Percentiles rank a stretch among this genome's conserved stretches.
These are phyloP conservation scores for Pleoardoris graminearum DNA, from an alignment of 2,329 filamentous ascomycete genomes.

Conservation along the genomic window DNA sequence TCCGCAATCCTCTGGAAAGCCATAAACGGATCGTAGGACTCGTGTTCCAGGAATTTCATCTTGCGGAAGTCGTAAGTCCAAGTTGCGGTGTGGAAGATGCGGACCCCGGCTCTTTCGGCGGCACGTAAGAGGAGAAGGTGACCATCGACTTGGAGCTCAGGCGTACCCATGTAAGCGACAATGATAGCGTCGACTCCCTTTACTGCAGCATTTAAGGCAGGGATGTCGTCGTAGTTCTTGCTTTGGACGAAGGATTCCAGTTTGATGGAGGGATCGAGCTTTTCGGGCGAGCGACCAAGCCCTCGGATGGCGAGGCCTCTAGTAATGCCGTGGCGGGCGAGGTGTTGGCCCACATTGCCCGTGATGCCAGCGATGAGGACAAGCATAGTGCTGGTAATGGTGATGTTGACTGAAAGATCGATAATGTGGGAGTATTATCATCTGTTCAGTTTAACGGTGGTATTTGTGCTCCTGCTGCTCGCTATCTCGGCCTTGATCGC, in stretches of 20 bases:
- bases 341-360: conserved; percentile 41
- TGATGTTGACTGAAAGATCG: neutral
- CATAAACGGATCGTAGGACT: conserved; percentile 20
- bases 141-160: conserved; percentile 17
- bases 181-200: conserved; percentile 22
- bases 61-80: conserved; percentile 22
- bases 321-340: conserved; percentile 26
- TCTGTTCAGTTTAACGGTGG: neutral
- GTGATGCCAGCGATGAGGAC: conserved; percentile 46
- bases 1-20: conserved; percentile 10
- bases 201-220: conserved; percentile 18
- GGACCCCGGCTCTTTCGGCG: conserved; percentile 21
- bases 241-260: conserved; percentile 17
- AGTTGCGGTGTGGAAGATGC: conserved; percentile 15
- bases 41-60: conserved; percentile 11
- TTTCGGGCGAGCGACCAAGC: conserved; percentile 37
- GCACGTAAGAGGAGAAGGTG: conserved; percentile 23
- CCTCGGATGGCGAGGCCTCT: conserved; percentile 43
- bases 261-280: conserved; percentile 21
- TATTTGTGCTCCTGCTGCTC: neutral
- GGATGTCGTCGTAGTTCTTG: conserved; percentile 14
- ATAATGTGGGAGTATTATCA: neutral
- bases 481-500: neutral
- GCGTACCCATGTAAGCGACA: conserved; percentile 14
- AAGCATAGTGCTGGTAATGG: conserved; percentile 31